Evolutionary conservation across 2,329 filamentous ascomycete genomes (phyloP).

Genomic region (Scedosporium aurantiacum): DNA sequence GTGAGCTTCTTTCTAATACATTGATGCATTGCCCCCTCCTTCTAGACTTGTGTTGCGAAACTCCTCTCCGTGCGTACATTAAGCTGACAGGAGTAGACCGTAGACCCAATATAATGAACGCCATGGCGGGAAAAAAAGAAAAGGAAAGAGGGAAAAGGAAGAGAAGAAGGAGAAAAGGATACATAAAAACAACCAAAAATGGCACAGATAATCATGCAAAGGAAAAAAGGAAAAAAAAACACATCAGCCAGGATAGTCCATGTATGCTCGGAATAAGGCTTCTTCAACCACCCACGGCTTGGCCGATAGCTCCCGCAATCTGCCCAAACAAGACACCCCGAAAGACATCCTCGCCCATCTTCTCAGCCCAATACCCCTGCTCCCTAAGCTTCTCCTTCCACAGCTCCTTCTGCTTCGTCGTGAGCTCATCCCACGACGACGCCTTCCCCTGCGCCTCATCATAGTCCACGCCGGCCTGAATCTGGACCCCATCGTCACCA

Average conservation of each 20-base stretch:
- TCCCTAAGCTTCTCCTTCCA: slow-evolving; percentile 62
- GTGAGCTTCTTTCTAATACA: neutral
- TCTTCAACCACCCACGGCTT: slow-evolving; percentile 27
- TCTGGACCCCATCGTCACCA: neutral
- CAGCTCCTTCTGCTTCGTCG: slow-evolving; percentile 44
- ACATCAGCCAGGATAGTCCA: no score
- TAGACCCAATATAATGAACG: no score
- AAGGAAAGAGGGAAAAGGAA: no score
- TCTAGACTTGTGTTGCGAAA: no score
- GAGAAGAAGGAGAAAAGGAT: no score
- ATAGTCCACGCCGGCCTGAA: slow-evolving; percentile 28
- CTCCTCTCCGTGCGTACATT: no score
- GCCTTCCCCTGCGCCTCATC: slow-evolving; percentile 38
- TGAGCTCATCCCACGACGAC: slow-evolving; percentile 61
- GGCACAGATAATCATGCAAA: neutral
- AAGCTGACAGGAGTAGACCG: no score
- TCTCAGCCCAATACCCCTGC: slow-evolving; percentile 68
- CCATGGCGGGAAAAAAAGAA: no score
- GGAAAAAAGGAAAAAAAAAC: neutral
- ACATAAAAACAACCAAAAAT: no score
- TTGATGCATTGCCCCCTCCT: no score
- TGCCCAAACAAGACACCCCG: slow-evolving; percentile 69
- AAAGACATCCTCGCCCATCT: slow-evolving; percentile 66
- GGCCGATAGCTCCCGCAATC: slow-evolving; percentile 51
- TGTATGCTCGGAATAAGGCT: neutral